Base-by-base conservation (phyloP, 2,329 filamentous ascomycete genomes). In the Neonectria hederae region DNA sequence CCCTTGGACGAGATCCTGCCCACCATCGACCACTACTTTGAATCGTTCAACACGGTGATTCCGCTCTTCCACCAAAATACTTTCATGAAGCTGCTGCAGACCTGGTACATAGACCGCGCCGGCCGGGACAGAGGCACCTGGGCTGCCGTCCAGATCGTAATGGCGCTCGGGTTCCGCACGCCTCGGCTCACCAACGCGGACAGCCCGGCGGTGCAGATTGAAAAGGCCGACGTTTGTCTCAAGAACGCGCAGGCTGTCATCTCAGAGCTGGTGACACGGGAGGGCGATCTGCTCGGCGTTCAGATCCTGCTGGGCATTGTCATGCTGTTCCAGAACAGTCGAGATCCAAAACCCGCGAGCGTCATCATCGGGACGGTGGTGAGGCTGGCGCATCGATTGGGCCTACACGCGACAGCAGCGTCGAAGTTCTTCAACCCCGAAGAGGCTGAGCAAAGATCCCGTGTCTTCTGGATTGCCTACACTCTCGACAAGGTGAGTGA, bases 381-480 rank as follows among this genome's bases (percentile, higher is more conserved):
- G 43, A 73, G 79, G 9, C 53, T 82, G 7, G 78, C 77, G 2
- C 80, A 82, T 63, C 70, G 75, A 0, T 54, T 82, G 28, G 71
- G 72, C 3, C 58, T 82, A 6, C 78, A 83, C 28, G 72, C 76
- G 1, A 74, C 75, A 19, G 63, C 72, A 1, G 63, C 73, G 0
- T 59, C 69, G 0, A 61, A 69, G 11, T 58, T 62, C 0, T 76
- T 76, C 13, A 54, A 76, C 0, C 66, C 73, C 0, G 75, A 76
- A 0, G 75, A 80, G 4, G 73, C 72, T 2, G 71, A 75, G n/a
- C 78, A 81, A 30, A 69, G 80, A 26, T 72, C 72, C 3, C 72
- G 79, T 0, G 72, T 82, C 2, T 82, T 82, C 46, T 82, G 80
- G 81, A 75, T 81, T 8, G 77, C 78, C 3, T 82, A 82, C 40